phyloP scores from a whole-genome alignment of 805 yeast species.

The Teunomyces pallodes region DNA sequence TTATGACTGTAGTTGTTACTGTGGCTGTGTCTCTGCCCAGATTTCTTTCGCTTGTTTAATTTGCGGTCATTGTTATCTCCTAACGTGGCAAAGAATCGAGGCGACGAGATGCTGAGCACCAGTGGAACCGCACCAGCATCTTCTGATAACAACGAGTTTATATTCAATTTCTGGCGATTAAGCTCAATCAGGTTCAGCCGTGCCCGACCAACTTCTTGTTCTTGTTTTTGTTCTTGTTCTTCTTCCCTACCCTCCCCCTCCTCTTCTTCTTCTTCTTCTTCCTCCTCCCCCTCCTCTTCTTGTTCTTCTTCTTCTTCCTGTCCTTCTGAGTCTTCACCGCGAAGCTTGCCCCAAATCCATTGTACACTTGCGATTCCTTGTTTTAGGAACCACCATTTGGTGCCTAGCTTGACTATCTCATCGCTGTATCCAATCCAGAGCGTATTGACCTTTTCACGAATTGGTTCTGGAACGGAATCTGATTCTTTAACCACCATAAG shows the following conservation, averaged over 20 bases:
- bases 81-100: not conserved
- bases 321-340: not conserved
- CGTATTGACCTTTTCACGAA: not conserved
- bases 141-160: slow-evolving; percentile 3
- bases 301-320: not conserved
- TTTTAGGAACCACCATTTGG: slow-evolving; percentile 6
- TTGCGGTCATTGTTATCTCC: not conserved
- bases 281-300: not conserved
- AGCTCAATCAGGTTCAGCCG: not conserved
- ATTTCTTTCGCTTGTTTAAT: not conserved
- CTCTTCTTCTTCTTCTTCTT: not conserved
- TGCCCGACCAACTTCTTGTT: no score
- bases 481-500: not conserved
- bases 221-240: not conserved
- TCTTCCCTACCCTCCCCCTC: not conserved
- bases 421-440: slow-evolving; percentile 3
- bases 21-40: not conserved
- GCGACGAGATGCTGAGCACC: slow-evolving; percentile 4
- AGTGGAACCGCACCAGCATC: slow-evolving; percentile 5
- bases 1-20: not conserved
- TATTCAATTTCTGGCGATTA: slow-evolving; percentile 3
- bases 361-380: slow-evolving; percentile 2
- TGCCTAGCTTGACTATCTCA: not conserved
- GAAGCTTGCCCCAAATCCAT: not conserved
- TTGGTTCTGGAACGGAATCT: not conserved